Percentiles rank a stretch among this genome's conserved stretches.
Conservation (phyloP, 2,329 filamentous ascomycete species). For the Parastagonospora avenae region DNA sequence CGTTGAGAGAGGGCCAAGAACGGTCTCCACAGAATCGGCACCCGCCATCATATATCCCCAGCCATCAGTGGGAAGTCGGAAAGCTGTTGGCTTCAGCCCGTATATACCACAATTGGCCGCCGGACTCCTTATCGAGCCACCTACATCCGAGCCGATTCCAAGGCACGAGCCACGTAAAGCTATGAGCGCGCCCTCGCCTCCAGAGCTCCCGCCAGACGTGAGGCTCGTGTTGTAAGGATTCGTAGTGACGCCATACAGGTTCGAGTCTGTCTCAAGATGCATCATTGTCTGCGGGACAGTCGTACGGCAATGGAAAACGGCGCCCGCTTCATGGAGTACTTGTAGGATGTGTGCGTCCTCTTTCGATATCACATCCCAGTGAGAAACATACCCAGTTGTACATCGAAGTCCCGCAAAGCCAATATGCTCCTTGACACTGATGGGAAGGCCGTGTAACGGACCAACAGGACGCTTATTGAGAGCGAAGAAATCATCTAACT, state of each 20-base stretch:
- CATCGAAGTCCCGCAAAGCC: constrained; percentile 55
- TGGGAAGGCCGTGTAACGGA: constrained; percentile 59
- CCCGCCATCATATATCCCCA: constrained; percentile 52
- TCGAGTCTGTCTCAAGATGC: constrained; percentile 59
- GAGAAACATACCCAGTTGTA: constrained; percentile 57
- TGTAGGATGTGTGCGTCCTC: constrained; percentile 57
- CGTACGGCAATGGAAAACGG: constrained; percentile 59
- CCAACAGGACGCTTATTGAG: constrained; percentile 48
- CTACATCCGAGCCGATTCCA: constrained; percentile 51
- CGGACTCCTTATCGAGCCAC: constrained; percentile 26
- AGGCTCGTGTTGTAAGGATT: constrained; percentile 60
- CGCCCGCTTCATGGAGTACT: constrained; percentile 56
- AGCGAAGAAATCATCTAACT: constrained; percentile 49
- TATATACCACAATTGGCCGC: constrained; percentile 41
- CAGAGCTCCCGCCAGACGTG: constrained; percentile 60
- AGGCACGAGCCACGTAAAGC: constrained; percentile 59
- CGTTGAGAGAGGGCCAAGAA: constrained; percentile 61
- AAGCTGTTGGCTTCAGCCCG: constrained; percentile 50
- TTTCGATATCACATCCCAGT: constrained; percentile 52
- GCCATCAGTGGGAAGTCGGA: constrained; percentile 51
- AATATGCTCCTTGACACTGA: constrained; percentile 58
- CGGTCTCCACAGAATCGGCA: constrained; percentile 54
- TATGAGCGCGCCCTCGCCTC: constrained; percentile 62
- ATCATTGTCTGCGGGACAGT: constrained; percentile 61
- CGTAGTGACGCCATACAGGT: constrained; percentile 58